Base-by-base conservation (phyloP, 2,329 filamentous ascomycete species). In the Magnaporthiopsis rhizophila region DNA sequence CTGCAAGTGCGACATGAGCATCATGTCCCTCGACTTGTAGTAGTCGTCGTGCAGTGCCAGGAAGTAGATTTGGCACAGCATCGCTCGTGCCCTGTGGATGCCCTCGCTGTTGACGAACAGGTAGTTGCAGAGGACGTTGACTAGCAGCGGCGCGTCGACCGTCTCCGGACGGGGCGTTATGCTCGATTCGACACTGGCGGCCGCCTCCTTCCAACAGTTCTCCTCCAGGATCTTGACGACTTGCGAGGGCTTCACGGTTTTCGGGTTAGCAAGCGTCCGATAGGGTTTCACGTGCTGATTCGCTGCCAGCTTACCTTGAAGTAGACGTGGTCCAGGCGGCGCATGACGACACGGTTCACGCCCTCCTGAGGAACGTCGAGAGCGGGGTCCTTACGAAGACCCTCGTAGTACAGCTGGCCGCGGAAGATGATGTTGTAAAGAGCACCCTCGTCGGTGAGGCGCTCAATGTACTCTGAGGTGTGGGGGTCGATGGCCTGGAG, bases 41-140 rank as follows among this genome's bases (percentile, higher is more conserved):
- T 98, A 99, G 72, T 97, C 89, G 79, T 97, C 93, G 79, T 99
- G 95, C 63, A 99, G 86, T 62, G 95, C 95, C 71, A 97, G 84
- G 87, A 97, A 97, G 83, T 99, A 99, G 68, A 99, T 95, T 79
- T 98, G 92, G 83, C 92, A 97, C 67, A 99, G 85, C 93, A 99
- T 98, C 59, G 95, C 94, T 66, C 95, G 89, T 66, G 94, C 96
- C 69, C 94, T 89, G 73, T 97, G 93, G 72, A 99, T 98, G 70
- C 94, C 93, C 74, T 97, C 93, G 76, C 92, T 96, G 81, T 97
- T 83, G 76, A 86, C 84, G 84, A 98, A 99, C 59, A 99, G 88
- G 78, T 97, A 97, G 76, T 90, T 92, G 86, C 92, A 97, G 63
- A 99, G 89, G 50, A 89, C 87, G 74, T 92, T 89, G 72, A 99